These are phyloP conservation scores for Aschersonia sp. DNA, from an alignment of 2,329 filamentous ascomycete genomes.

Conservation along the genomic window DNA sequence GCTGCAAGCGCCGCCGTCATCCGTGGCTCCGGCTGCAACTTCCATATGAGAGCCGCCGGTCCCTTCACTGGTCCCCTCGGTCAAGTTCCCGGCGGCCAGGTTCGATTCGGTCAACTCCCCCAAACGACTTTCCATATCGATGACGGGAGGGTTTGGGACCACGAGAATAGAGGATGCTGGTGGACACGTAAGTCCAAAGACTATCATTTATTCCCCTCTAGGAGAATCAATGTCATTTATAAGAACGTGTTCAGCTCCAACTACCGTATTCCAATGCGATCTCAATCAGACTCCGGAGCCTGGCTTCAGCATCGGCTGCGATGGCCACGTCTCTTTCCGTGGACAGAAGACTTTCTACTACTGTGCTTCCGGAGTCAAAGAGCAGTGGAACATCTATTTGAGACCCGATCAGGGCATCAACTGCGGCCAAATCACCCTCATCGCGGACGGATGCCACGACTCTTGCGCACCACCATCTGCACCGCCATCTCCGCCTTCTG, in stretches of 20 bases:
- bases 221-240: too few species aligned
- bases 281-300: constrained; percentile 29
- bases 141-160: constrained; percentile 39
- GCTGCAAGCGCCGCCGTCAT: constrained; percentile 7
- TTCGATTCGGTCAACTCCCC: constrained; percentile 29
- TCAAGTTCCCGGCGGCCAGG: constrained; percentile 47
- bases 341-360: constrained; percentile 40
- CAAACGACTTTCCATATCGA: constrained; percentile 39
- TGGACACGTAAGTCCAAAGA: constrained; percentile 34
- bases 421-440: constrained; percentile 34
- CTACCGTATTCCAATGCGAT: constrained; percentile 49
- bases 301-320: constrained; percentile 40
- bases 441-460: constrained; percentile 21
- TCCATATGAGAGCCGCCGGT: constrained; percentile 35
- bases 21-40: constrained; percentile 14
- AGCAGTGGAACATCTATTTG: constrained; percentile 41
- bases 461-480: constrained; percentile 3
- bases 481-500: neutral
- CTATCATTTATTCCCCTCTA: neutral
- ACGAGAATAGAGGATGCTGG: constrained; percentile 44
- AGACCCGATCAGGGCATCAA: constrained; percentile 20
- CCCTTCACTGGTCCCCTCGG: constrained; percentile 37
- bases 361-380: constrained; percentile 38
- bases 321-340: constrained; percentile 36
- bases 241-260: constrained; percentile 24